Evolutionary conservation across 2,329 filamentous ascomycete genomes (phyloP).

Genomic region (Trichoderma sp.): DNA sequence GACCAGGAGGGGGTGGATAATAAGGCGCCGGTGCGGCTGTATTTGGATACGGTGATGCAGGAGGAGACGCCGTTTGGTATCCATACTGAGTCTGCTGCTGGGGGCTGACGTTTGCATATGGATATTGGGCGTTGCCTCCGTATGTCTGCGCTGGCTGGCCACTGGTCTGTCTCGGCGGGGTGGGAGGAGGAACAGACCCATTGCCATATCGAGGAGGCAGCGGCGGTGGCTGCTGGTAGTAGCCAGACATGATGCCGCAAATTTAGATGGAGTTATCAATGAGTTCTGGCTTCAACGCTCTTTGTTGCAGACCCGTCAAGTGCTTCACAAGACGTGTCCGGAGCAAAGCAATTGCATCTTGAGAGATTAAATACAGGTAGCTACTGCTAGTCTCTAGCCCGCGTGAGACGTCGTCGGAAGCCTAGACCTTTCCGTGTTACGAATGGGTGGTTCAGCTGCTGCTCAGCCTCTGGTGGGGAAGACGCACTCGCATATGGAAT

Average conservation of each 20-base stretch:
- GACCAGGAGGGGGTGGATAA: constrained; percentile 12
- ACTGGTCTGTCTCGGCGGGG: background rate
- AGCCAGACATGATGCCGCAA: constrained; percentile 3
- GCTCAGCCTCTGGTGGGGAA: constrained; percentile 13
- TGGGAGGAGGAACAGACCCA: background rate
- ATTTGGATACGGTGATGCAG: background rate
- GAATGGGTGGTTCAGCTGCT: constrained; percentile 4
- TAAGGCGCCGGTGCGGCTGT: background rate
- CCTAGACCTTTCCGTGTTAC: background rate
- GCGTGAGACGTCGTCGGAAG: background rate
- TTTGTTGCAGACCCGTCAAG: background rate
- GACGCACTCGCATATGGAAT: background rate
- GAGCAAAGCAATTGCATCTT: background rate
- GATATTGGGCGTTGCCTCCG: background rate
- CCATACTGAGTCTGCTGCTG: background rate
- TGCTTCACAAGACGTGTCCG: background rate
- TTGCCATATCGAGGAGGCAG: constrained; percentile 9
- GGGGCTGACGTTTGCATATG: background rate
- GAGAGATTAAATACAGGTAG: constrained; percentile 1
- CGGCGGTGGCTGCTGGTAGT: constrained; percentile 10
- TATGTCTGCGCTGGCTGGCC: background rate
- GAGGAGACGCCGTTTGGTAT: background rate
- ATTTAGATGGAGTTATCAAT: background rate
- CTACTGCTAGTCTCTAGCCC: background rate
- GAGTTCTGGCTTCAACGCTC: background rate